Base-by-base conservation (phyloP, 1,139 yeast species). In the Candida freyschussii region DNA sequence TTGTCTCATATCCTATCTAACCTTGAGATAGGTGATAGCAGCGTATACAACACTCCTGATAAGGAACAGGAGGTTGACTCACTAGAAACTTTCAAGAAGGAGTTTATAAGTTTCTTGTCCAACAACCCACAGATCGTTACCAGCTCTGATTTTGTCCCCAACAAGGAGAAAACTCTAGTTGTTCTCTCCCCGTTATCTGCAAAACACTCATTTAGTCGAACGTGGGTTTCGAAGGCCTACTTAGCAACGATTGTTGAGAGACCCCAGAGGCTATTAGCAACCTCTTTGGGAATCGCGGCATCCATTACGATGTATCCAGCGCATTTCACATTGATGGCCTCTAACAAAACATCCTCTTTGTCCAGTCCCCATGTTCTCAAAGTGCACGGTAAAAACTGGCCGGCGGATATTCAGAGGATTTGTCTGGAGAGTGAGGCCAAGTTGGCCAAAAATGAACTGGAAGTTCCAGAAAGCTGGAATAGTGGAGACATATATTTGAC, bases 381-480 rank as follows among this genome's bases (percentile, higher is more conserved):
- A 41, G 79, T 85, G n/a, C 95, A 85, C 50, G 94, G 95, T 1
- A 57, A 61, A 18, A 67, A 70, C 27, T 85, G 94, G 93, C 86
- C 89, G 3, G 60, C 67, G 25, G 65, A 70, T 40, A 59, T 85
- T 22, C 63, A 72, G 42, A 70, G 73, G 35, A 56, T 83, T 21
- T 82, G 94, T 53, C 55, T 65, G 20, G 75, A 70, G 23, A 75
- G 85, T 18, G 72, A 69, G 31, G 69, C 58, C 1, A 78, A 78
- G 52, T 62, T 83, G 32, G 59, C 58, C n/a, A 57, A 63, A 4
- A 72, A 75, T 18, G 62, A 75, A 46, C 47, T 83, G 10, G 95
- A 85, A 55, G 89, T 85, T 2, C 94, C 95, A 0, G 76, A 71
- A 13, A 76, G 72, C 36, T 85, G 95, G 94, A 83, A 84, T 41